A percentile compares a stretch with the other conserved stretches of the same genome.
These are phyloP conservation scores for Prunus armeniaca DNA, from an alignment of 306 rosid genomes.

Conservation along the genomic window DNA sequence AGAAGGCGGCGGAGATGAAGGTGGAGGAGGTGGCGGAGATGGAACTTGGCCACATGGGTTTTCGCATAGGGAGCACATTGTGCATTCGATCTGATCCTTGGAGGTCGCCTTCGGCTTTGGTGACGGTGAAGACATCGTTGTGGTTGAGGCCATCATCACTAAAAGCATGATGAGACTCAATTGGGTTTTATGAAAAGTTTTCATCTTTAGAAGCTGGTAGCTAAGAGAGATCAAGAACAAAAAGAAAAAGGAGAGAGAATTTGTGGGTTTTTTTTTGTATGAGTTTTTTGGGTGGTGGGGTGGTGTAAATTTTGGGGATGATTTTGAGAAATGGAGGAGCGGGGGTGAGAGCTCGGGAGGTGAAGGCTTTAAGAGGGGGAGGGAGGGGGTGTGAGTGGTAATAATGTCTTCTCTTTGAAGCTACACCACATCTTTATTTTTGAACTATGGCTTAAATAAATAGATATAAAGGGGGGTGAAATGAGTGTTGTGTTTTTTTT, in stretches of 20 bases:
- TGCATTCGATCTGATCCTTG: constrained; percentile 80
- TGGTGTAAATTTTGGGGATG: not conserved
- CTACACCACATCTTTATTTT: not conserved
- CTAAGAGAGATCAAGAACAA: not conserved
- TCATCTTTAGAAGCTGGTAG: constrained; percentile 31
- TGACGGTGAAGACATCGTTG: not conserved
- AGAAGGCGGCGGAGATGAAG: constrained; percentile 24
- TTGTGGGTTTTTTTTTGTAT: not conserved
- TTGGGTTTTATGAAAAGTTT: constrained; percentile 4
- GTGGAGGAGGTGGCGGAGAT: constrained; percentile 57
- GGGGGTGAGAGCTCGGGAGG: not conserved
- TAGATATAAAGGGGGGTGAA: not conserved
- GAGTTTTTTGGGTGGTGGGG: too few species aligned
- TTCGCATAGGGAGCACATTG: constrained; percentile 82
- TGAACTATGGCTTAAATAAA: not conserved
- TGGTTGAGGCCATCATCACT: constrained; percentile 5
- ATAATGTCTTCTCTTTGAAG: constrained; percentile 22
- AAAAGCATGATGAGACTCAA: not conserved
- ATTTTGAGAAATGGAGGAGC: not conserved
- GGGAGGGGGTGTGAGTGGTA: not conserved
- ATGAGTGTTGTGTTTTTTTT: too few species aligned
- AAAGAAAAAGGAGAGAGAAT: too few species aligned
- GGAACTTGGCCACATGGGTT: constrained; percentile 62
- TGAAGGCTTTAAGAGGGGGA: not conserved
- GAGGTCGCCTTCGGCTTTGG: constrained; percentile 30